Evolutionary conservation across 331 rosid species (phyloP).

Genomic region (Dryas integrifolia): DNA sequence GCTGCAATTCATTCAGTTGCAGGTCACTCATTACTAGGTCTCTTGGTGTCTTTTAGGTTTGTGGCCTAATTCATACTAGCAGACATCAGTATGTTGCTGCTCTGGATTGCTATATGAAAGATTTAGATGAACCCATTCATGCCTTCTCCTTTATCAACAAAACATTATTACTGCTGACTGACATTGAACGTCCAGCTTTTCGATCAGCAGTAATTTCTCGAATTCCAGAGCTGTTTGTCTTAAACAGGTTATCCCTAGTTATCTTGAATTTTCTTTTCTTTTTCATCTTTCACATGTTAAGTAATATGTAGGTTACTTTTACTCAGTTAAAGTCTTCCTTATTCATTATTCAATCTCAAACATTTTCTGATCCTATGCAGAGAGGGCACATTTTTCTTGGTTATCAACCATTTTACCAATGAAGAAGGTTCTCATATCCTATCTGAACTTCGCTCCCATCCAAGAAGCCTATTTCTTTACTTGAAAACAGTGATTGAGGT

Average conservation of each 20-base stretch:
- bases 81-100: conserved; percentile 72
- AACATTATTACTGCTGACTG: conserved; percentile 52
- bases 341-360: conserved; percentile 7
- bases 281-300: conserved; percentile 3
- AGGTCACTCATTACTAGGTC: conserved; percentile 23
- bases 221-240: conserved; percentile 65
- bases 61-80: conserved; percentile 77
- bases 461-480: conserved; percentile 79
- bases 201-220: conserved; percentile 66
- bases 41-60: conserved; percentile 55
- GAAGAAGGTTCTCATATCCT: conserved; percentile 64
- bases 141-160: conserved; percentile 80
- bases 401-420: conserved; percentile 54
- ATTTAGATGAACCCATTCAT: conserved; percentile 76
- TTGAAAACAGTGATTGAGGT: conserved; percentile 81
- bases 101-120: conserved; percentile 86
- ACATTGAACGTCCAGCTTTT: conserved; percentile 43
- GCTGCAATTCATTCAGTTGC: conserved; percentile 20
- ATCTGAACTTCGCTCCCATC: conserved; percentile 67
- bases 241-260: conserved; percentile 61
- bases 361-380: conserved; percentile 40
- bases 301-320: conserved; percentile 7
- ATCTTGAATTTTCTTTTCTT: conserved; percentile 12
- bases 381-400: conserved; percentile 73
- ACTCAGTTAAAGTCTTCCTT: conserved; percentile 11